These are phyloP conservation scores for Tolypocladium sp. DNA, from an alignment of 2,329 filamentous ascomycete genomes.

Conservation along the genomic window DNA sequence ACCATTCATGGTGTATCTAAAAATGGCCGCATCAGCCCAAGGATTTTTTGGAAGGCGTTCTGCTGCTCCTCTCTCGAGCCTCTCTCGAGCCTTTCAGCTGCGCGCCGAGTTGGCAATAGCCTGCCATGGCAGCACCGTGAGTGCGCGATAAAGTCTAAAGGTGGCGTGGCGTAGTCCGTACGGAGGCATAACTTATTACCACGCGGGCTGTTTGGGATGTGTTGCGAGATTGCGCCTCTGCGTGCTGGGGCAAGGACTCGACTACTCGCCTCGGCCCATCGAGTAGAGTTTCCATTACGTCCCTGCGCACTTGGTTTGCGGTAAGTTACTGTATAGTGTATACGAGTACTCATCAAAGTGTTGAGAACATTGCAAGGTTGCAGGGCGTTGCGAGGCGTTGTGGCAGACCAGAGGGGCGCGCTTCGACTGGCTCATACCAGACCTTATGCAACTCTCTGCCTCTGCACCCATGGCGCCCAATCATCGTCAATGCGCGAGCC, in stretches of 20 bases:
- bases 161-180: not conserved
- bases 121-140: not conserved
- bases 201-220: not conserved
- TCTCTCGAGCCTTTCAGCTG: not conserved
- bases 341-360: not conserved
- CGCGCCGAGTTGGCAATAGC: not conserved
- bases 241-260: not conserved
- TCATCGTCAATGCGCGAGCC: not conserved
- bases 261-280: not conserved
- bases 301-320: not conserved
- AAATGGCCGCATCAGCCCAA: not conserved
- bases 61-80: not conserved
- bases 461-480: not conserved
- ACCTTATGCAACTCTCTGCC: not conserved
- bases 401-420: too few species aligned
- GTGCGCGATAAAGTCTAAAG: slow-evolving; percentile 1
- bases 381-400: not conserved
- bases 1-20: not conserved
- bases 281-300: not conserved
- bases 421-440: not conserved
- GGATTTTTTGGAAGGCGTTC: not conserved
- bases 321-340: too few species aligned
- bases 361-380: not conserved
- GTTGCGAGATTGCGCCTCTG: not conserved
- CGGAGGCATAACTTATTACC: not conserved